Conservation (phyloP, 768 basidiomycete genomes). For the Lactarius deliciosus region DNA sequence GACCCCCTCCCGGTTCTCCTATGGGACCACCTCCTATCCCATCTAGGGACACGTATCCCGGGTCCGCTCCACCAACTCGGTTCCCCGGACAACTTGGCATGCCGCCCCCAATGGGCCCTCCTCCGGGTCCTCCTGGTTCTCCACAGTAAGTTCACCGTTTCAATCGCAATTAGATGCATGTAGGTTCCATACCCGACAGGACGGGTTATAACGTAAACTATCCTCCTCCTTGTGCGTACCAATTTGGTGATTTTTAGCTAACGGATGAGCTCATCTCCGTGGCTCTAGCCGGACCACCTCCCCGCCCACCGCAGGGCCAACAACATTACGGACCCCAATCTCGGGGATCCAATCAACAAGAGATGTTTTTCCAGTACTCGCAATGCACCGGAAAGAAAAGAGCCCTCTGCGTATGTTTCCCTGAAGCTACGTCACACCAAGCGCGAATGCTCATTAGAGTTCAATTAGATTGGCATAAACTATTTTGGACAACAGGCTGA, state of each 20-base stretch:
- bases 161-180: not conserved
- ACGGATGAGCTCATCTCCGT: not conserved
- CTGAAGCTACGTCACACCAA: not conserved
- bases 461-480: conserved; percentile 51
- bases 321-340: conserved; percentile 49
- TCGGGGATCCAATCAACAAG: conserved; percentile 37
- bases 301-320: conserved; percentile 37
- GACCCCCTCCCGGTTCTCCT: conserved; percentile 27
- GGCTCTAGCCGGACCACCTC: conserved; percentile 33
- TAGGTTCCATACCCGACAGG: conserved; percentile 6
- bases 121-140: conserved; percentile 27
- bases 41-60: conserved; percentile 22
- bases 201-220: conserved; percentile 22
- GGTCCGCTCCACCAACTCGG: conserved; percentile 21
- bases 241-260: not conserved
- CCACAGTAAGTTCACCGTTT: conserved; percentile 24
- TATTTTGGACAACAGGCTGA: conserved; percentile 46
- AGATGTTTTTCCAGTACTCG: conserved; percentile 54
- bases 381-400: conserved; percentile 55
- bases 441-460: conserved; percentile 2
- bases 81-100: conserved; percentile 10
- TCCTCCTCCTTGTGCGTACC: conserved; percentile 33
- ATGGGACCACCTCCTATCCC: conserved; percentile 25
- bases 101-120: conserved; percentile 18
- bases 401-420: conserved; percentile 48